These are phyloP conservation scores for Cercospora sesami DNA, from an alignment of 2,329 filamentous ascomycete species.

Conservation along the genomic window DNA sequence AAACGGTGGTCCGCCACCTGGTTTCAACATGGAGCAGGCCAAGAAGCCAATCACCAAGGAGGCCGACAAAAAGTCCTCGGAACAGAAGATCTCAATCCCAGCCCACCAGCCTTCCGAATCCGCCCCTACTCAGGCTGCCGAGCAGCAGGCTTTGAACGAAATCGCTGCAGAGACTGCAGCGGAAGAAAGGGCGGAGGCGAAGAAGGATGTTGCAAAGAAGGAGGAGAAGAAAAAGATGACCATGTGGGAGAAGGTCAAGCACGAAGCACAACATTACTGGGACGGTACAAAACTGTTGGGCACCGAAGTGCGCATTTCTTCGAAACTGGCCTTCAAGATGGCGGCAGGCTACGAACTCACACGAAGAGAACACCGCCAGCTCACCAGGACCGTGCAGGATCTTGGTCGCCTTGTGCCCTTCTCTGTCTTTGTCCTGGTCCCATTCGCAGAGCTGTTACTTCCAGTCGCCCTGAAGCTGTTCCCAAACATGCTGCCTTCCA, in stretches of 20 bases:
- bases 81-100: slow-evolving; percentile 36
- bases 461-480: slow-evolving; percentile 91
- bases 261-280: slow-evolving; percentile 93
- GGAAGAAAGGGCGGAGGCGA: slow-evolving; percentile 50
- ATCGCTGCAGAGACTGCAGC: slow-evolving; percentile 62
- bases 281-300: slow-evolving; percentile 94
- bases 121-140: slow-evolving; percentile 51
- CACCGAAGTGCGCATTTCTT: slow-evolving; percentile 90
- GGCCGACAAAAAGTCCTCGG: slow-evolving; percentile 38
- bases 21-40: slow-evolving; percentile 86
- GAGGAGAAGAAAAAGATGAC: slow-evolving; percentile 84
- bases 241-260: slow-evolving; percentile 88
- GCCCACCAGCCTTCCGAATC: slow-evolving; percentile 45
- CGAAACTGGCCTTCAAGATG: slow-evolving; percentile 91
- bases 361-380: slow-evolving; percentile 85
- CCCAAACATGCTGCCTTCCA: slow-evolving; percentile 95
- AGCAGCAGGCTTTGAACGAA: slow-evolving; percentile 58
- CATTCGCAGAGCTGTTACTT: slow-evolving; percentile 89
- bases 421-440: slow-evolving; percentile 94
- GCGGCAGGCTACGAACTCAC: slow-evolving; percentile 95
- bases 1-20: slow-evolving; percentile 70
- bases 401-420: slow-evolving; percentile 90
- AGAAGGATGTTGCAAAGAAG: slow-evolving; percentile 61
- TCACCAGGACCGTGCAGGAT: slow-evolving; percentile 91
- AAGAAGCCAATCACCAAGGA: slow-evolving; percentile 76